phyloP scores from a whole-genome alignment of 1,284 basidiomycete genomes.

The Sporisorium sorghi region DNA sequence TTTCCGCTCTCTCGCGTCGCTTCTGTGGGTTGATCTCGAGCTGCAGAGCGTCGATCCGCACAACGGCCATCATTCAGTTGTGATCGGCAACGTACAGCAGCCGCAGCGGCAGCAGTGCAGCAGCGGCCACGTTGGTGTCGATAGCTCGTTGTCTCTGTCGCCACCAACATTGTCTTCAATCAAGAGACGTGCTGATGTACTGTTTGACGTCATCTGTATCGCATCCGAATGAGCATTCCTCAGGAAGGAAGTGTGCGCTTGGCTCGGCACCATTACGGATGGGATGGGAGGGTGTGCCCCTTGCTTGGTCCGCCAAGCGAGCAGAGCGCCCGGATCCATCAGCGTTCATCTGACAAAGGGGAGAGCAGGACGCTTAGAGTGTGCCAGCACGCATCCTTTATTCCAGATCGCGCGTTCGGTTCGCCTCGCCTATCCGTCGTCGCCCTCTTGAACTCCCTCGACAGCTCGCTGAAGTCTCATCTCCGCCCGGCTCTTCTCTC shows the following conservation, averaged over 20 bases:
- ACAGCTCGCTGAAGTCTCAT: too few species aligned
- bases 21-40: neutral
- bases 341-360: neutral
- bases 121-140: too few species aligned
- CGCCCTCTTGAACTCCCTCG: neutral
- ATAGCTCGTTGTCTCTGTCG: too few species aligned
- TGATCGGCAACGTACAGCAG: constrained; percentile 7
- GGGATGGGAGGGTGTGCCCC: too few species aligned
- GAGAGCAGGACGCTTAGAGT: too few species aligned
- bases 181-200: neutral
- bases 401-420: neutral
- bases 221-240: neutral
- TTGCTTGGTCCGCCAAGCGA: neutral
- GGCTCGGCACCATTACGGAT: neutral
- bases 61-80: neutral
- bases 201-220: constrained; percentile 1
- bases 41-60: constrained; percentile 3
- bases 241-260: neutral
- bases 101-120: too few species aligned
- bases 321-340: too few species aligned
- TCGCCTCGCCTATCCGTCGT: constrained; percentile 1
- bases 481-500: too few species aligned
- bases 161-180: neutral
- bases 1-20: neutral
- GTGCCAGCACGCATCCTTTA: neutral